phyloP scores from a whole-genome alignment of 805 yeast species.

The Cephaloascus albidus region DNA sequence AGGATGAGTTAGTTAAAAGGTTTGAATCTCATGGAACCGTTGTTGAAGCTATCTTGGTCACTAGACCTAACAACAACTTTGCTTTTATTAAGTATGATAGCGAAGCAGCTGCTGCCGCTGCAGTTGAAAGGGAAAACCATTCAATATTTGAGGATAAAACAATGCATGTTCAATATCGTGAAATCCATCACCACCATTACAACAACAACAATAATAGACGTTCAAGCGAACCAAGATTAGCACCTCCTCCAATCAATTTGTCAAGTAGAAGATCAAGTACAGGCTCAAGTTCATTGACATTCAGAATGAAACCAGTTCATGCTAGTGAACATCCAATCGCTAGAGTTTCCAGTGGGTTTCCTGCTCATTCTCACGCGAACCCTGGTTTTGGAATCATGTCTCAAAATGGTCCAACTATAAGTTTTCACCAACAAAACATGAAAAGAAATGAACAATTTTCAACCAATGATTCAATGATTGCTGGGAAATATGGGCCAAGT shows the following conservation, averaged over 20 bases:
- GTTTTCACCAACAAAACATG: conserved; percentile 2
- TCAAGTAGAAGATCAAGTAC: conserved; percentile 30
- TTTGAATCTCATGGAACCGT: conserved; percentile 65
- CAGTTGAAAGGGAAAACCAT: conserved; percentile 81
- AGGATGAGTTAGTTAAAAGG: conserved; percentile 44
- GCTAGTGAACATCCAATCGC: neutral
- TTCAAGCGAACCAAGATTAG: conserved; percentile 24
- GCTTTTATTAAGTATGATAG: conserved; percentile 63
- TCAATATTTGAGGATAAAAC: conserved; percentile 63
- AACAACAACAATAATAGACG: conserved; percentile 11
- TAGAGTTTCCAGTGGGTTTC: neutral
- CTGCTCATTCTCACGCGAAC: neutral
- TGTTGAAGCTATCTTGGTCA: conserved; percentile 42
- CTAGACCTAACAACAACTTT: conserved; percentile 44
- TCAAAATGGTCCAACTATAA: conserved; percentile 1
- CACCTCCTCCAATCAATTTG: conserved; percentile 77
- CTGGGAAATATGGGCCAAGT: neutral
- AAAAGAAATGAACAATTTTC: conserved; percentile 1
- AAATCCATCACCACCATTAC: conserved; percentile 29
- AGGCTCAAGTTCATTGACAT: conserved; percentile 2
- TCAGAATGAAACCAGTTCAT: neutral
- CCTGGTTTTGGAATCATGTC: conserved; percentile 1
- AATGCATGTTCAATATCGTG: conserved; percentile 80
- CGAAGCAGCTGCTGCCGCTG: conserved; percentile 74
- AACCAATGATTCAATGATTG: conserved; percentile 6